Conservation (phyloP, 1,284 basidiomycete genomes). For the Leccinum idahoense region DNA sequence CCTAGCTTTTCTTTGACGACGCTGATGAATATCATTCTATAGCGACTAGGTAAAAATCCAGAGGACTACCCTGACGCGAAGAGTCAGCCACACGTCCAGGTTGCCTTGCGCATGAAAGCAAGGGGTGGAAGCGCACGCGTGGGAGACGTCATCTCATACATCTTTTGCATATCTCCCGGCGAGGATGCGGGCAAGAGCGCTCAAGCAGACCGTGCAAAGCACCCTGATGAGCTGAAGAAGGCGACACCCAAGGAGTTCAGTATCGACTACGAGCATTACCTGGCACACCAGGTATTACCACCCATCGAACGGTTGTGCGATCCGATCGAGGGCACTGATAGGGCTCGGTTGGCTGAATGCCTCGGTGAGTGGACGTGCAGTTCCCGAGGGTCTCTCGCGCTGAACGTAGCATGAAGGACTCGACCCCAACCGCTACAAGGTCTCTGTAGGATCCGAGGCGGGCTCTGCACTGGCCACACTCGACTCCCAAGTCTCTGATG, state of each 20-base stretch:
- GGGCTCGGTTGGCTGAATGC: slow-evolving; percentile 88
- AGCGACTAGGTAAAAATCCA: slow-evolving; percentile 92
- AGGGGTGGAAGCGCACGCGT: slow-evolving; percentile 76
- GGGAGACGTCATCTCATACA: slow-evolving; percentile 94
- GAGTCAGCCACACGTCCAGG: slow-evolving; percentile 94
- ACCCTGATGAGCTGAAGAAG: slow-evolving; percentile 88
- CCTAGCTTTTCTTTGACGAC: slow-evolving; percentile 7
- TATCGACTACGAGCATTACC: slow-evolving; percentile 90
- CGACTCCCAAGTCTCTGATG: slow-evolving; percentile 88
- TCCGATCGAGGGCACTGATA: slow-evolving; percentile 93
- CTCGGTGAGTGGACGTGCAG: slow-evolving; percentile 55
- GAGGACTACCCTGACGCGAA: slow-evolving; percentile 97
- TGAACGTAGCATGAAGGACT: slow-evolving; percentile 50
- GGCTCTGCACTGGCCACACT: slow-evolving; percentile 71
- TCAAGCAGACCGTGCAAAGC: slow-evolving; percentile 88
- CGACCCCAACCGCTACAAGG: slow-evolving; percentile 77
- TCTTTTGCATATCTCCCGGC: slow-evolving; percentile 83
- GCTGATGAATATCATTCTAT: slow-evolving; percentile 2
- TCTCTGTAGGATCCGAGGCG: slow-evolving; percentile 50
- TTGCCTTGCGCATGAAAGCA: slow-evolving; percentile 79
- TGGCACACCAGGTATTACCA: slow-evolving; percentile 89
- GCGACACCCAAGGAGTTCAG: slow-evolving; percentile 55
- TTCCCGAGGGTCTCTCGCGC: not conserved
- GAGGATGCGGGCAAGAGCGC: slow-evolving; percentile 71
- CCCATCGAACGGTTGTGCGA: slow-evolving; percentile 95